A percentile compares a stretch with the other conserved stretches of the same genome.
These are phyloP conservation scores for Adansonia grandidieri DNA, from an alignment of 441 rosid genomes.

Conservation along the genomic window DNA sequence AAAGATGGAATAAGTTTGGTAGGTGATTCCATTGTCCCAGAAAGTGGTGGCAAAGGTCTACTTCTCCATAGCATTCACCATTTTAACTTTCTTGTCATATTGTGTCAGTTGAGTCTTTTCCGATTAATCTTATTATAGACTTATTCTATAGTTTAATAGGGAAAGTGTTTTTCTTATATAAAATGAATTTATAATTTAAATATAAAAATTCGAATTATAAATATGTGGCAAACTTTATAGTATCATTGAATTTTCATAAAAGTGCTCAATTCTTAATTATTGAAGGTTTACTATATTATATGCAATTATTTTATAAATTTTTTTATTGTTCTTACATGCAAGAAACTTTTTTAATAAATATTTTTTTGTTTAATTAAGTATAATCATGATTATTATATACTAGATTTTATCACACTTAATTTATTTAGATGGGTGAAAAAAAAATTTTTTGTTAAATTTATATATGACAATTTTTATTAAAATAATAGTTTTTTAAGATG, in stretches of 20 bases:
- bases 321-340: neutral
- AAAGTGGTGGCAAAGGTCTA: neutral
- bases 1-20: too few species aligned
- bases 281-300: neutral
- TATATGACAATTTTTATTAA: too few species aligned
- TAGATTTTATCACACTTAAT: too few species aligned
- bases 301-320: neutral
- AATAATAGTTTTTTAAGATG: too few species aligned
- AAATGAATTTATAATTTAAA: neutral
- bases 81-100: slow-evolving; percentile 2
- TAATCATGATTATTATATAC: too few species aligned
- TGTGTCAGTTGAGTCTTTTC: neutral
- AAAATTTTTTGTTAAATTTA: too few species aligned
- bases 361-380: too few species aligned
- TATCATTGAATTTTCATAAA: neutral
- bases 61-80: neutral
- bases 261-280: neutral
- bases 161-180: neutral
- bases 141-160: neutral
- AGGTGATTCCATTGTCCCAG: too few species aligned
- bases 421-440: too few species aligned
- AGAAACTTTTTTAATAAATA: neutral
- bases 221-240: neutral
- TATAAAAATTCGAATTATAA: neutral
- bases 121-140: neutral